A percentile compares a stretch with the other conserved stretches of the same genome.
phyloP scores from a whole-genome alignment of 306 rosid genomes.

The Styphnolobium japonicum region DNA sequence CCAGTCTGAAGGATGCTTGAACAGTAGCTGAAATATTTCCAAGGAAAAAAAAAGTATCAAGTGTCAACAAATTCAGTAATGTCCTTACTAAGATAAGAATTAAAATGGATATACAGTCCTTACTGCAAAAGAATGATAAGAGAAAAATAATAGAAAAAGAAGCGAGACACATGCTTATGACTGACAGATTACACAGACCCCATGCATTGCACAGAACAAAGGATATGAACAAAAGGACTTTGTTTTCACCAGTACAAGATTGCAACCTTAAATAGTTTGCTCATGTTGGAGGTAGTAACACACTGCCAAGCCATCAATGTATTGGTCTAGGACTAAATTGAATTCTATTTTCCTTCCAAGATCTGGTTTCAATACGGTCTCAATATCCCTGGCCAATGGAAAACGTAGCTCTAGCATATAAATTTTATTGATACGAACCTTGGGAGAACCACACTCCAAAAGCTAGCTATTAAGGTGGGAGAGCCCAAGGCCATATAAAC shows the following conservation, averaged over 20 bases:
- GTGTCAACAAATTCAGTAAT: neutral
- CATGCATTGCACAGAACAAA: neutral
- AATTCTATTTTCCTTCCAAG: neutral
- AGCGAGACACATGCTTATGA: neutral
- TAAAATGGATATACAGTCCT: no score
- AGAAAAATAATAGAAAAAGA: no score
- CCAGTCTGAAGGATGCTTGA: slow-evolving; percentile 77
- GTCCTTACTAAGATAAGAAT: neutral
- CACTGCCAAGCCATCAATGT: slow-evolving; percentile 1
- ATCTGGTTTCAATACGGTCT: neutral
- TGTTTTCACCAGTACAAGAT: neutral
- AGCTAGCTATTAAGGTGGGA: no score
- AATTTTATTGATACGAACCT: no score
- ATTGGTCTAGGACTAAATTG: neutral
- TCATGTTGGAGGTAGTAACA: neutral
- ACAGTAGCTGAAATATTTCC: slow-evolving; percentile 61
- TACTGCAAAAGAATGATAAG: neutral
- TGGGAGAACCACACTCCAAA: no score
- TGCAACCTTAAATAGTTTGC: neutral
- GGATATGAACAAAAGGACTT: slow-evolving; percentile 17
- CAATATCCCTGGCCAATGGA: neutral
- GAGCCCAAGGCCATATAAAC: no score
- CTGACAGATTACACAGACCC: neutral
- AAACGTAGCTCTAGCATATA: neutral
- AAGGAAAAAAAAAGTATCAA: neutral